A percentile compares a stretch with the other conserved stretches of the same genome.
These are phyloP conservation scores for Barnettozyma vustinii DNA, from an alignment of 805 yeast genomes.

Conservation along the genomic window DNA sequence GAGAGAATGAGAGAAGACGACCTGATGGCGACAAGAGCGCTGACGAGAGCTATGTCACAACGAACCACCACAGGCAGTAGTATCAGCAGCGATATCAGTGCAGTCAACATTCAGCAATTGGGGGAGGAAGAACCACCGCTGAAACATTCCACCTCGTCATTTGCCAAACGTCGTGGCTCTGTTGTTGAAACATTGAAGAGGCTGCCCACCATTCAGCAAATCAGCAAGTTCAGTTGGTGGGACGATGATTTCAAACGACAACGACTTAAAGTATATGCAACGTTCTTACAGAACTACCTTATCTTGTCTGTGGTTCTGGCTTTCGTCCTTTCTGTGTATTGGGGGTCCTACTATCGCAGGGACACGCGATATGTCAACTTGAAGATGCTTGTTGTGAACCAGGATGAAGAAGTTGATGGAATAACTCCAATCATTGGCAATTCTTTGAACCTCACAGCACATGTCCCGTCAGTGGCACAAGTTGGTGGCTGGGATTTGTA, in stretches of 20 bases:
- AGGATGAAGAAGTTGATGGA: slow-evolving; percentile 16
- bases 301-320: slow-evolving; percentile 21
- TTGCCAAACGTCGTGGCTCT: slow-evolving; percentile 8
- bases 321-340: slow-evolving; percentile 25
- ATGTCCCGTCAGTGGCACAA: slow-evolving; percentile 3
- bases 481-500: slow-evolving; percentile 27
- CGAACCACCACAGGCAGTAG: neutral
- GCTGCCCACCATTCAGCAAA: slow-evolving; percentile 10
- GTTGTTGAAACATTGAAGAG: slow-evolving; percentile 15
- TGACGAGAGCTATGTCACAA: slow-evolving; percentile 2
- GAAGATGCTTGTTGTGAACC: slow-evolving; percentile 24
- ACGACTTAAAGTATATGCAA: slow-evolving; percentile 14
- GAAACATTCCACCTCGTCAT: neutral
- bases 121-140: neutral
- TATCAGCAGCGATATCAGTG: neutral
- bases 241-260: slow-evolving; percentile 16
- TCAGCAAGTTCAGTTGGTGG: slow-evolving; percentile 19
- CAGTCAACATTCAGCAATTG: neutral
- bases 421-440: slow-evolving; percentile 17
- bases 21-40: slow-evolving; percentile 6
- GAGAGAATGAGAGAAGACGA: slow-evolving; percentile 13
- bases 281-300: slow-evolving; percentile 17
- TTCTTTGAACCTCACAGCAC: slow-evolving; percentile 6
- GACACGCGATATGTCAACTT: slow-evolving; percentile 12
- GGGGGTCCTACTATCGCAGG: slow-evolving; percentile 27